Evolutionary conservation across 129 eudicot genomes (phyloP).

Genomic region (Tagetes patula): DNA sequence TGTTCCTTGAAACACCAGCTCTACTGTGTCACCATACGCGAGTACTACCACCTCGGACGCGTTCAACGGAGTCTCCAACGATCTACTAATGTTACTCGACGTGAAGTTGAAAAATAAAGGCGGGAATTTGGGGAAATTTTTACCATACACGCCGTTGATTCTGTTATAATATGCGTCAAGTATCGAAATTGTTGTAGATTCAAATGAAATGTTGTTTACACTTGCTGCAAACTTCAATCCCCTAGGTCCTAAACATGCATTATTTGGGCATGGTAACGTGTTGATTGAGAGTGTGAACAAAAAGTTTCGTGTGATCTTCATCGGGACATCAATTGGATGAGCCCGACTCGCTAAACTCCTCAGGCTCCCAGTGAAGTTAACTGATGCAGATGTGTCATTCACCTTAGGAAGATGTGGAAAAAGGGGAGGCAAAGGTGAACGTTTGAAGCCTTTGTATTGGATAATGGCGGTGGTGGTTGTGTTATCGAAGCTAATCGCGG

Average conservation of each 20-base stretch:
- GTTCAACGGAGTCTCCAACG: slow-evolving; percentile 20
- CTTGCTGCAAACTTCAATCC: slow-evolving; percentile 40
- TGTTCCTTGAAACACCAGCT: slow-evolving; percentile 48
- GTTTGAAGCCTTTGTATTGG: slow-evolving; percentile 34
- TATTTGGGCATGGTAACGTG: slow-evolving; percentile 21
- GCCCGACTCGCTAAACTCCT: slow-evolving; percentile 23
- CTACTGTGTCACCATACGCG: slow-evolving; percentile 35
- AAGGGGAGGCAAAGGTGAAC: not conserved
- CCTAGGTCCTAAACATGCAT: slow-evolving; percentile 25
- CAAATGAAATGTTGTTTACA: slow-evolving; percentile 42
- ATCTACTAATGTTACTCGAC: slow-evolving; percentile 1
- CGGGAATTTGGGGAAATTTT: slow-evolving; percentile 44
- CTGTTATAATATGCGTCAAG: slow-evolving; percentile 40
- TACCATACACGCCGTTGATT: slow-evolving; percentile 38
- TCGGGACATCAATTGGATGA: slow-evolving; percentile 26
- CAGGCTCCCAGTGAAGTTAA: slow-evolving; percentile 22
- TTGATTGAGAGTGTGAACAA: slow-evolving; percentile 17
- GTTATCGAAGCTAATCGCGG: slow-evolving; percentile 19
- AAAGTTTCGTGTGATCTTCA: slow-evolving; percentile 24
- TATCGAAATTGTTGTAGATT: slow-evolving; percentile 20
- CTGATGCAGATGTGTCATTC: slow-evolving; percentile 33
- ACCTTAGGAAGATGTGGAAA: slow-evolving; percentile 40
- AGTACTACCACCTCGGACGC: slow-evolving; percentile 36
- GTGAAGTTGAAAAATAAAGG: slow-evolving; percentile 48
- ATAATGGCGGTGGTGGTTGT: slow-evolving; percentile 47